Percentiles rank a stretch among this genome's conserved stretches.
phyloP scores from a whole-genome alignment of 495 filamentous ascomycete genomes.

The Lepidopterella palustris region DNA sequence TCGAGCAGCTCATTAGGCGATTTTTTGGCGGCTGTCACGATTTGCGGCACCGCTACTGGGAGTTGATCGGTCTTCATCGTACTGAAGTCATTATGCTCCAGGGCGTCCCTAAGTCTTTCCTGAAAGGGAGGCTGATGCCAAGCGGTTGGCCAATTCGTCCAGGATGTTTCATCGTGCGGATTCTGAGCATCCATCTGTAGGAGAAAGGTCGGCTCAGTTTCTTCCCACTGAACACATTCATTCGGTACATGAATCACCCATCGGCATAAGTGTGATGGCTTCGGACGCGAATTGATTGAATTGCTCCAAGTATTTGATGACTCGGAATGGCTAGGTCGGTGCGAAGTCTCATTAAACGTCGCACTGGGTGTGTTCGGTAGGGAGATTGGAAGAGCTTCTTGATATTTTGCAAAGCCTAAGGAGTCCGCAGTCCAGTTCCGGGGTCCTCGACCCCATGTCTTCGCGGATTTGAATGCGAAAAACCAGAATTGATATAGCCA shows the following conservation, averaged over 20 bases:
- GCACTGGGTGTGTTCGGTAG: background rate
- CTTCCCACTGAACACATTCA: background rate
- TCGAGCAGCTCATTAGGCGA: conserved; percentile 29
- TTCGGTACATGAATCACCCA: conserved; percentile 32
- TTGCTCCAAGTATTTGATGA: background rate
- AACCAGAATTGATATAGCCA: conserved; percentile 43
- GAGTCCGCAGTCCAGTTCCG: conserved; percentile 32
- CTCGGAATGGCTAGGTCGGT: background rate
- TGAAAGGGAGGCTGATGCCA: conserved; percentile 5
- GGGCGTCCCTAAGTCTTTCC: conserved; percentile 24
- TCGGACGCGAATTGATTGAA: background rate
- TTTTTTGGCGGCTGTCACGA: conserved; percentile 26
- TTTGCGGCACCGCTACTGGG: conserved; percentile 29
- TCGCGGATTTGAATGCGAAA: conserved; percentile 40
- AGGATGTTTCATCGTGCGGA: conserved; percentile 30
- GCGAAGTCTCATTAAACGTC: background rate
- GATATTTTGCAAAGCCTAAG: conserved; percentile 18
- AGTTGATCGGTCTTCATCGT: conserved; percentile 22
- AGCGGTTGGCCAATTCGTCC: conserved; percentile 27
- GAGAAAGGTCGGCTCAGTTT: background rate
- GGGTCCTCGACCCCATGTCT: conserved; percentile 41
- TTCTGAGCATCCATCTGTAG: background rate
- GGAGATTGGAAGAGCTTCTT: background rate
- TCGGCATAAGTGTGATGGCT: conserved; percentile 27
- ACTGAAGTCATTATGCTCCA: conserved; percentile 37